Conservation (phyloP, 140 eudicot species). For the Stevia rebaudiana region DNA sequence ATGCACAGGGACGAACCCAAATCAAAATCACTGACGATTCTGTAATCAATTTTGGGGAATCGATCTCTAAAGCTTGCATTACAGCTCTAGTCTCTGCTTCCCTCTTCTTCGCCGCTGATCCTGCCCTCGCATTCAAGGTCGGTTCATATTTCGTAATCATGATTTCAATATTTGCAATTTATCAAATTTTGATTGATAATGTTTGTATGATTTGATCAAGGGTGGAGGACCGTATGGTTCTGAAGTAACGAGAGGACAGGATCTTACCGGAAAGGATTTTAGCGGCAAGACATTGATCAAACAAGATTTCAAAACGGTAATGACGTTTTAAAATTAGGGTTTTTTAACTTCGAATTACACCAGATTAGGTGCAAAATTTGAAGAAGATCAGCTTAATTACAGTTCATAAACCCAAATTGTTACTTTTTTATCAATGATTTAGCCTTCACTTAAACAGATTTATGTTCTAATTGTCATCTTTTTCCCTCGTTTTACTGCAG, state of each 20-base stretch:
- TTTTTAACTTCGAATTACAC: neutral
- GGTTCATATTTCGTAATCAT: neutral
- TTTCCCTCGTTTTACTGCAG: conserved; percentile 30
- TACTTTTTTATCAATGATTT: neutral
- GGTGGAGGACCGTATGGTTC: conserved; percentile 98
- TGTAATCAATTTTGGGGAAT: conserved; percentile 34
- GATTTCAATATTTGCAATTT: neutral
- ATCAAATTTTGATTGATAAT: neutral
- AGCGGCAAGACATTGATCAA: conserved; percentile 86
- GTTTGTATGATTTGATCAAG: conserved; percentile 30
- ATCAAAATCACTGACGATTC: conserved; percentile 7
- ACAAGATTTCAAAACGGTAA: conserved; percentile 90
- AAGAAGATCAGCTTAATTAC: neutral
- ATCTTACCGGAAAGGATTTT: conserved; percentile 84
- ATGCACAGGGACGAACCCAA: conserved; percentile 20
- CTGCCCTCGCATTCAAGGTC: conserved; percentile 95
- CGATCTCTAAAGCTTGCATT: conserved; percentile 54
- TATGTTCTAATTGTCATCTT: neutral
- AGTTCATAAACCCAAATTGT: neutral
- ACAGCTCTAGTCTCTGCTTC: conserved; percentile 72
- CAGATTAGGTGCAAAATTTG: neutral
- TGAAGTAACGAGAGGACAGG: conserved; percentile 95
- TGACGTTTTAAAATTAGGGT: neutral
- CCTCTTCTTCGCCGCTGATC: conserved; percentile 64
- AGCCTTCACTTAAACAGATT: too few relatives aligned